Evolutionary conservation across 768 basidiomycete species (phyloP).

Genomic region (Boletales sp.): DNA sequence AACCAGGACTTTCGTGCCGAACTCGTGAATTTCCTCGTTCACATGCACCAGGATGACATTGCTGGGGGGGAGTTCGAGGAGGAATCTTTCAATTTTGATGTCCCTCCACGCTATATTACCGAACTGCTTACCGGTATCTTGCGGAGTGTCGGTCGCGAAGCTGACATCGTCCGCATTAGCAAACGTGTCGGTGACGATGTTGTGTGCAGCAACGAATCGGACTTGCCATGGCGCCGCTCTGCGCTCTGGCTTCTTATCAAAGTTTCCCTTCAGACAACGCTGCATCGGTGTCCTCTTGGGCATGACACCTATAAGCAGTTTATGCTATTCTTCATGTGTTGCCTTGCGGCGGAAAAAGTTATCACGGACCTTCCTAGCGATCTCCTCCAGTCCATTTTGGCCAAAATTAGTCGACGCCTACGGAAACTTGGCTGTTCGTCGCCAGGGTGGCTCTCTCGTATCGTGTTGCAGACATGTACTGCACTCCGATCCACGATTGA

Average conservation of each 20-base stretch:
- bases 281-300: constrained; percentile 11
- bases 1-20: constrained; percentile 31
- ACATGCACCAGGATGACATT: constrained; percentile 24
- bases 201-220: constrained; percentile 10
- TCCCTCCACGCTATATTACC: constrained; percentile 43
- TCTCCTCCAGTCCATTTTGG: constrained; percentile 25
- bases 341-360: constrained; percentile 21
- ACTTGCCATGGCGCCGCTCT: constrained; percentile 36
- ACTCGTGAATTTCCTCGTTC: constrained; percentile 36
- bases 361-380: constrained; percentile 18
- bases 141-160: constrained; percentile 26
- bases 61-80: constrained; percentile 8
- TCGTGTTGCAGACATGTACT: constrained; percentile 33
- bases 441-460: constrained; percentile 33
- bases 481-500: constrained; percentile 20
- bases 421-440: constrained; percentile 23
- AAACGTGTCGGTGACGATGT: constrained; percentile 36
- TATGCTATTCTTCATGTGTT: constrained; percentile 39
- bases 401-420: constrained; percentile 26
- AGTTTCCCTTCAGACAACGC: constrained; percentile 31
- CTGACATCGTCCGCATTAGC: constrained; percentile 19
- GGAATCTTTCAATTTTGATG: constrained; percentile 24
- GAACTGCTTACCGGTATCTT: constrained; percentile 46
- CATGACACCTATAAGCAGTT: constrained; percentile 43
- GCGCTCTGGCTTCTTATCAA: constrained; percentile 36